Evolutionary conservation across 116 monocot species (phyloP).

Genomic region (Trichopus zeylanicus): DNA sequence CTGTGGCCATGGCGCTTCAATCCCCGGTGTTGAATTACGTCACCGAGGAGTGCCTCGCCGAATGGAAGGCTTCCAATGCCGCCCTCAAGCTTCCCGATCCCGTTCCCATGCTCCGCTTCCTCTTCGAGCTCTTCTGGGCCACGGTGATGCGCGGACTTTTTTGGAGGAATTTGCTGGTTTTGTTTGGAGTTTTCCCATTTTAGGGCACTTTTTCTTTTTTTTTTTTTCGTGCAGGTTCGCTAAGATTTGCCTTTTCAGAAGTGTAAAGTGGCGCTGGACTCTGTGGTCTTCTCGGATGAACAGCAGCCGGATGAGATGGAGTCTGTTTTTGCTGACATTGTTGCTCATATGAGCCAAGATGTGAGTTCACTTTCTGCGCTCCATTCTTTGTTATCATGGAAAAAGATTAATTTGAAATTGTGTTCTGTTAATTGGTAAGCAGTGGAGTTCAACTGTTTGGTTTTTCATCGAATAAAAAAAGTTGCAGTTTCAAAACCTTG

Average conservation of each 20-base stretch:
- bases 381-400: not conserved
- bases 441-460: too few species aligned
- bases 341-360: conserved; percentile 83
- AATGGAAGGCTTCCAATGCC: conserved; percentile 67
- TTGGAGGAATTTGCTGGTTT: not conserved
- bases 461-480: too few species aligned
- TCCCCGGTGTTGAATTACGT: conserved; percentile 68
- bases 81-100: conserved; percentile 51
- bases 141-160: conserved; percentile 30
- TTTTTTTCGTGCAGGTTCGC: conserved; percentile 32
- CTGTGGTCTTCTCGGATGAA: conserved; percentile 40
- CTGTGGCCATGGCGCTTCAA: conserved; percentile 41
- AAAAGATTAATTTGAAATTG: too few species aligned
- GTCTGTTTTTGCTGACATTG: conserved; percentile 61
- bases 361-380: conserved; percentile 31
- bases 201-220: not conserved
- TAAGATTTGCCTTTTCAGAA: conserved; percentile 83
- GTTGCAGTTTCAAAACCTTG: too few species aligned
- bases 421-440: too few species aligned
- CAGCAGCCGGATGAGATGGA: conserved; percentile 40
- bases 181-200: not conserved
- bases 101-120: conserved; percentile 62
- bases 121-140: conserved; percentile 96
- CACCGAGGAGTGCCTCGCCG: conserved; percentile 65
- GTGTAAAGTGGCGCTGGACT: conserved; percentile 62